A percentile compares a stretch with the other conserved stretches of the same genome.
Evolutionary conservation across 2,329 filamentous ascomycete genomes (phyloP).

Genomic region (Fusarium torulosum): DNA sequence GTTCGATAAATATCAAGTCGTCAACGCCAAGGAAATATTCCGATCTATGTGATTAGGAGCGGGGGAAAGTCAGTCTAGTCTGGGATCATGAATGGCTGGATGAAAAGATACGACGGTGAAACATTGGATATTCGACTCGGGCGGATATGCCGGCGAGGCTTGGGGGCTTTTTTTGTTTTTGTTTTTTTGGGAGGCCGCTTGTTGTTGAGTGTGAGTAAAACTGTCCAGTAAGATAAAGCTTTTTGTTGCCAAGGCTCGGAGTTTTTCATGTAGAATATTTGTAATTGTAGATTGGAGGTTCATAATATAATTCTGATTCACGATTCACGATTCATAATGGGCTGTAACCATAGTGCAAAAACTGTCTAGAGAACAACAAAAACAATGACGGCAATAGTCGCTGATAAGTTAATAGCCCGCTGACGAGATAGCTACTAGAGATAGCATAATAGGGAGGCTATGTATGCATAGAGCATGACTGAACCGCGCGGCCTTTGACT

Average conservation of each 20-base stretch:
- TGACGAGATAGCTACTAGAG: not conserved
- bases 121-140: slow-evolving; percentile 18
- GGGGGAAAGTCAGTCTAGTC: slow-evolving; percentile 3
- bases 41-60: slow-evolving; percentile 25
- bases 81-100: slow-evolving; percentile 19
- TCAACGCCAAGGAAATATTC: slow-evolving; percentile 26
- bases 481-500: slow-evolving; percentile 37
- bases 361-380: too few species aligned
- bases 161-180: slow-evolving; percentile 5
- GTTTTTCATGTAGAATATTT: not conserved
- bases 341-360: not conserved
- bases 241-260: not conserved
- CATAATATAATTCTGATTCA: slow-evolving; percentile 3
- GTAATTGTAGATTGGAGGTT: slow-evolving; percentile 2
- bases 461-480: slow-evolving; percentile 10
- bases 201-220: not conserved
- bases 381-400: too few species aligned
- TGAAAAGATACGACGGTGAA: slow-evolving; percentile 23
- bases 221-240: too few species aligned
- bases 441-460: slow-evolving; percentile 29
- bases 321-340: not conserved
- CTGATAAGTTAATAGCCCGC: too few species aligned
- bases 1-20: slow-evolving; percentile 16
- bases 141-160: slow-evolving; percentile 25
- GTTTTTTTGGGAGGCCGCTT: not conserved